Percentiles rank a stretch among this genome's conserved stretches.
Evolutionary conservation across 1,139 yeast species (phyloP).

Genomic region (Yamadazyma triangularis): DNA sequence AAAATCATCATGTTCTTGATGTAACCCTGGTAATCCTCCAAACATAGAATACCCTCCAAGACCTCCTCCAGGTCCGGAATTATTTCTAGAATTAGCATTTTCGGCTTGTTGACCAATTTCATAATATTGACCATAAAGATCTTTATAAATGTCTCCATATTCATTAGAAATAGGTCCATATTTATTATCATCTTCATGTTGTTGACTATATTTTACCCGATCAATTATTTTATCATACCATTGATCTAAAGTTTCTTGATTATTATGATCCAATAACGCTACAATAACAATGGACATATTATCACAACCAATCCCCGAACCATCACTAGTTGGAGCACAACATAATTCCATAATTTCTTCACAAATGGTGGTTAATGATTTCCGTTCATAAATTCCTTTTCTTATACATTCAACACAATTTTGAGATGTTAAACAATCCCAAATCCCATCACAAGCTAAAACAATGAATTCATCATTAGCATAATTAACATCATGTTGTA

Average conservation of each 20-base stretch:
- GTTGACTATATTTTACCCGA: conserved; percentile 35
- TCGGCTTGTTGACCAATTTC: conserved; percentile 37
- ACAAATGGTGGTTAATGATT: conserved; percentile 67
- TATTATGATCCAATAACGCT: conserved; percentile 69
- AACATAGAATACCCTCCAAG: conserved; percentile 20
- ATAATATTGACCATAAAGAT: conserved; percentile 44
- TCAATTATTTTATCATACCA: conserved; percentile 76
- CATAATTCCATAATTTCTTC: conserved; percentile 93
- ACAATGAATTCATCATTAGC: conserved; percentile 81
- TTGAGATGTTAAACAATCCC: conserved; percentile 96
- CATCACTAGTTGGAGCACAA: conserved; percentile 89
- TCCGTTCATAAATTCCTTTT: conserved; percentile 75
- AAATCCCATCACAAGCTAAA: conserved; percentile 96
- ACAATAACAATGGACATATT: conserved; percentile 94
- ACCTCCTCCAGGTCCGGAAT: conserved; percentile 18
- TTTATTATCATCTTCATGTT: conserved; percentile 26
- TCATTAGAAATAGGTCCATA: conserved; percentile 41
- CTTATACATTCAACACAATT: conserved; percentile 92
- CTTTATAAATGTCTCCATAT: conserved; percentile 41
- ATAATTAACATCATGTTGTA: conserved; percentile 63
- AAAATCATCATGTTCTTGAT: conserved; percentile 18
- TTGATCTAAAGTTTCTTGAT: conserved; percentile 62
- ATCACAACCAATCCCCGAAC: conserved; percentile 96
- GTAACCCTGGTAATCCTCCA: conserved; percentile 16
- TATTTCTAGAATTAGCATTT: conserved; percentile 13